These are phyloP conservation scores for Cyclostephanos tholiformis DNA, from an alignment of 108 stramenopile genomes.

Conservation along the genomic window DNA sequence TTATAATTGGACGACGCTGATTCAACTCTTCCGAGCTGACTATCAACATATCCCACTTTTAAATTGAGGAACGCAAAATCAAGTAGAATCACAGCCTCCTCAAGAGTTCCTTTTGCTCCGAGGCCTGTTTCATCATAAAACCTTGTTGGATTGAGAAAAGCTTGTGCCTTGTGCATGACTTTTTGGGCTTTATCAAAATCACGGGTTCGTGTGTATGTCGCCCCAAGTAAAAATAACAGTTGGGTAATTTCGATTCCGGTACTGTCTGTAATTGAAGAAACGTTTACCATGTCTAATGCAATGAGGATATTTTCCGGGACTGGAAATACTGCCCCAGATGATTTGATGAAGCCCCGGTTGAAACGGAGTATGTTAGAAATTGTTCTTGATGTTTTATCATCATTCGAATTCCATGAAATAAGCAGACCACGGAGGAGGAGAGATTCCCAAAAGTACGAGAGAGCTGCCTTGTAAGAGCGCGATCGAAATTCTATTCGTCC, in stretches of 20 bases:
- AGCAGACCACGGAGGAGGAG: constrained; percentile 23
- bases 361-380: constrained; percentile 11
- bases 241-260: constrained; percentile 24
- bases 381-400: neutral
- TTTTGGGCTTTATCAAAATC: constrained; percentile 23
- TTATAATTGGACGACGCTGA: constrained; percentile 10
- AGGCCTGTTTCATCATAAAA: constrained; percentile 3
- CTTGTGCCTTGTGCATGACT: constrained; percentile 17
- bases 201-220: constrained; percentile 28
- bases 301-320: constrained; percentile 20
- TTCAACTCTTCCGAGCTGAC: constrained; percentile 16
- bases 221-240: constrained; percentile 36
- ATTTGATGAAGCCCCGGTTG: constrained; percentile 20
- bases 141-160: constrained; percentile 6
- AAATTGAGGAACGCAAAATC: constrained; percentile 30
- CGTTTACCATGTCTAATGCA: constrained; percentile 6
- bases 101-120: constrained; percentile 4
- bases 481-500: constrained; percentile 36
- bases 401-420: neutral
- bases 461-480: constrained; percentile 34
- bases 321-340: constrained; percentile 18
- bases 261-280: neutral
- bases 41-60: constrained; percentile 17
- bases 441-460: constrained; percentile 48
- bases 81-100: constrained; percentile 18